Conservation (phyloP, 2,329 filamentous ascomycete genomes). For the Penicillium brevicompactum region DNA sequence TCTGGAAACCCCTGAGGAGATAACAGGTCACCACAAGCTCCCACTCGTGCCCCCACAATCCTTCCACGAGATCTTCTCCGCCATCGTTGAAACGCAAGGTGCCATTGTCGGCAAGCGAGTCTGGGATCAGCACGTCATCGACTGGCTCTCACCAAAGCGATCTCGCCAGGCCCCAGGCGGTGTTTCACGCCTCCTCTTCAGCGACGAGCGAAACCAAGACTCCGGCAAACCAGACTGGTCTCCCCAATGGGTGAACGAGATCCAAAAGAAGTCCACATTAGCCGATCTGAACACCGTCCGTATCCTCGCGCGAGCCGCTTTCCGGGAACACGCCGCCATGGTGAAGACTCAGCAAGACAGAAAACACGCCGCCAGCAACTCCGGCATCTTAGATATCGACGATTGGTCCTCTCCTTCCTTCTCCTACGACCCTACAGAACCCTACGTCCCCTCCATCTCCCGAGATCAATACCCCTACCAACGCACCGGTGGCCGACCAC, state of each 20-base stretch:
- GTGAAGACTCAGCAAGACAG: background rate
- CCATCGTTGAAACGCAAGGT: slow-evolving; percentile 54
- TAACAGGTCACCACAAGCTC: slow-evolving; percentile 19
- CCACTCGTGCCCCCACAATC: slow-evolving; percentile 38
- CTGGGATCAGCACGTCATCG: slow-evolving; percentile 52
- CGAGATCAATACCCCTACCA: slow-evolving; percentile 9
- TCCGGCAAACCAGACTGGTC: slow-evolving; percentile 32
- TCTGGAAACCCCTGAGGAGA: slow-evolving; percentile 11
- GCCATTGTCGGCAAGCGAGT: slow-evolving; percentile 50
- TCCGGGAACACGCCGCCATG: slow-evolving; percentile 28
- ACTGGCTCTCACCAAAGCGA: slow-evolving; percentile 22
- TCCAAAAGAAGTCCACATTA: slow-evolving; percentile 30
- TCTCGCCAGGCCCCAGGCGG: slow-evolving; percentile 30
- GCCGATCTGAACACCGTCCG: slow-evolving; percentile 40
- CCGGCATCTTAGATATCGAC: background rate
- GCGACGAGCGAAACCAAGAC: slow-evolving; percentile 22
- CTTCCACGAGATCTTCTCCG: slow-evolving; percentile 58
- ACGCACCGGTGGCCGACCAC: slow-evolving; percentile 14
- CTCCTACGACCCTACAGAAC: slow-evolving; percentile 3
- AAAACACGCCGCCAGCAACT: background rate
- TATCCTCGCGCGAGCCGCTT: slow-evolving; percentile 39
- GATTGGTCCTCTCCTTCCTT: background rate
- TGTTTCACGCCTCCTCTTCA: slow-evolving; percentile 27
- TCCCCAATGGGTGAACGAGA: slow-evolving; percentile 24
- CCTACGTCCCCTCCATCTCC: slow-evolving; percentile 7